Conservation (phyloP, 306 rosid genomes). For the Cicer arietinum region DNA sequence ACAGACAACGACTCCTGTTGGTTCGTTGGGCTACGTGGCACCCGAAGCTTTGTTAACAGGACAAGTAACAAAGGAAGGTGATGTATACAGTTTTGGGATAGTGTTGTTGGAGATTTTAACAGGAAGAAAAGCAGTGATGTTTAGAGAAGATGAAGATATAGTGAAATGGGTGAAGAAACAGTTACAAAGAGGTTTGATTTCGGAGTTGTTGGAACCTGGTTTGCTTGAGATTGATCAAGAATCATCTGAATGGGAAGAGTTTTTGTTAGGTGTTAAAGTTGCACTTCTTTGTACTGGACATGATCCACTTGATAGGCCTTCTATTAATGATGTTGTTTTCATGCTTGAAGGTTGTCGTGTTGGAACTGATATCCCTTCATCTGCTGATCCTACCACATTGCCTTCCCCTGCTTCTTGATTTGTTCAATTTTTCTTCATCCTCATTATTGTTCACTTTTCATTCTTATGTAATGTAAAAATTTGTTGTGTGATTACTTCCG, state of each 20-base stretch:
- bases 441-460: slow-evolving; percentile 19
- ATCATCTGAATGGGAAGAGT: slow-evolving; percentile 91
- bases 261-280: slow-evolving; percentile 78
- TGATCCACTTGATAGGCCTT: slow-evolving; percentile 86
- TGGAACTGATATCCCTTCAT: slow-evolving; percentile 81
- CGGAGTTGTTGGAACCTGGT: slow-evolving; percentile 80
- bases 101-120: slow-evolving; percentile 81
- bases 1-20: slow-evolving; percentile 54
- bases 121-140: slow-evolving; percentile 80
- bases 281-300: slow-evolving; percentile 83
- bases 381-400: slow-evolving; percentile 81
- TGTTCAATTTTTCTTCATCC: slow-evolving; percentile 31
- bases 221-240: slow-evolving; percentile 86
- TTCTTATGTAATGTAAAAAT: slow-evolving; percentile 29
- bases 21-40: slow-evolving; percentile 76
- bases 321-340: slow-evolving; percentile 80
- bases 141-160: slow-evolving; percentile 75
- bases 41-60: slow-evolving; percentile 73
- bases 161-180: slow-evolving; percentile 91
- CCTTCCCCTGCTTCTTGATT: slow-evolving; percentile 65
- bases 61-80: slow-evolving; percentile 67
- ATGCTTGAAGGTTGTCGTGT: slow-evolving; percentile 94
- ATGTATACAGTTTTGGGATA: slow-evolving; percentile 84
- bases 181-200: slow-evolving; percentile 69
- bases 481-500: slow-evolving; percentile 6